These are phyloP conservation scores for Debaryomyces coudertii DNA, from an alignment of 1,139 yeast genomes.

Conservation along the genomic window DNA sequence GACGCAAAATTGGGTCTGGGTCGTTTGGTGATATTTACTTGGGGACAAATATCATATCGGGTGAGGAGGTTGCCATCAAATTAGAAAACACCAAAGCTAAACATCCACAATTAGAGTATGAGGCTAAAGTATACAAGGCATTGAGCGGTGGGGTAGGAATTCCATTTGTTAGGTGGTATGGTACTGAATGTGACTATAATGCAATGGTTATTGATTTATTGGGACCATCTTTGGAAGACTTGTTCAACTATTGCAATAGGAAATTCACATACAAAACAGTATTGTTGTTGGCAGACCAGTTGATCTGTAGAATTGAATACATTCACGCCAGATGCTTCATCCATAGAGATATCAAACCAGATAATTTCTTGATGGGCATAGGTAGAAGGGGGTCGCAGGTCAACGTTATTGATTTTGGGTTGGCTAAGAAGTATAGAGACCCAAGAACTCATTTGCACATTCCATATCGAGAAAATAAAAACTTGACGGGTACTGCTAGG, in stretches of 20 bases:
- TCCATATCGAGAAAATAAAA: constrained; percentile 94
- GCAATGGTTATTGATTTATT: constrained; percentile 95
- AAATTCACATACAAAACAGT: constrained; percentile 94
- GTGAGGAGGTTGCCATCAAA: constrained; percentile 97
- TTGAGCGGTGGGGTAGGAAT: constrained; percentile 97
- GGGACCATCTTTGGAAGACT: constrained; percentile 94
- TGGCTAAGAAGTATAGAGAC: constrained; percentile 94
- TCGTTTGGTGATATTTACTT: constrained; percentile 96
- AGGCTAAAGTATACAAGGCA: constrained; percentile 92
- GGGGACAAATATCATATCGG: constrained; percentile 90
- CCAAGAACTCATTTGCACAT: constrained; percentile 95
- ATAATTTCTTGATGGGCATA: constrained; percentile 94
- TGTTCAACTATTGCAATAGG: constrained; percentile 93
- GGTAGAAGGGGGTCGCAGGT: constrained; percentile 95
- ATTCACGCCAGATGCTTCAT: constrained; percentile 95
- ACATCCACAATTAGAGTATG: constrained; percentile 96
- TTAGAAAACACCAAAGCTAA: constrained; percentile 87
- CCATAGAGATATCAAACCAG: constrained; percentile 93
- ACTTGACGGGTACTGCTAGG: constrained; percentile 96
- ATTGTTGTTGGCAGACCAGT: constrained; percentile 88
- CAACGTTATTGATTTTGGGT: constrained; percentile 94
- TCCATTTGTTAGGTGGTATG: constrained; percentile 96
- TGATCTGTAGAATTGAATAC: constrained; percentile 91
- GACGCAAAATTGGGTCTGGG: constrained; percentile 96
- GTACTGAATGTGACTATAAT: constrained; percentile 94